These are phyloP conservation scores for Solanum tarijense DNA, from an alignment of 257 asterid genomes.

Conservation along the genomic window DNA sequence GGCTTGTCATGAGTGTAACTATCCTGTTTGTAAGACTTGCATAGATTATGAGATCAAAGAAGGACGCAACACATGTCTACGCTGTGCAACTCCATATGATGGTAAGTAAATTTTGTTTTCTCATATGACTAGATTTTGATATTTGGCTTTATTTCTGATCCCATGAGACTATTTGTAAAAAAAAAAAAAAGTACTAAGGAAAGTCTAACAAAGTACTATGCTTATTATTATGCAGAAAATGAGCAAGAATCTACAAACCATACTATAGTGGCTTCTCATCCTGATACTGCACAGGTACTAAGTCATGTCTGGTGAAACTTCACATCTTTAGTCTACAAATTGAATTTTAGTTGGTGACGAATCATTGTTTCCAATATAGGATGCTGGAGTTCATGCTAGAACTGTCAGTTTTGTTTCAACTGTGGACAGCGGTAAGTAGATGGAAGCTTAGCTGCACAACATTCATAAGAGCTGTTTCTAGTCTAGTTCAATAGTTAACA, in stretches of 20 bases:
- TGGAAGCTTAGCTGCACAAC: not conserved
- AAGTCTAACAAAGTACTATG: not conserved
- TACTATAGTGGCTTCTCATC: slow-evolving; percentile 21
- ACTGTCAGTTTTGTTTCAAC: slow-evolving; percentile 81
- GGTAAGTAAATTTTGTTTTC: slow-evolving; percentile 22
- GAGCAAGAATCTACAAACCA: slow-evolving; percentile 32
- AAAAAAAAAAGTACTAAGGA: not conserved
- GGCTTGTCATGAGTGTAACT: slow-evolving; percentile 70
- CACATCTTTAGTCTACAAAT: not conserved
- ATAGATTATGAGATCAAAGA: slow-evolving; percentile 63
- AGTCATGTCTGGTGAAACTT: not conserved
- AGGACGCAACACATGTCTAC: slow-evolving; percentile 54
- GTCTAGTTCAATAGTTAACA: not conserved
- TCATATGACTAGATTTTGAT: not conserved
- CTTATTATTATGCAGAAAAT: slow-evolving; percentile 1
- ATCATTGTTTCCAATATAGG: slow-evolving; percentile 30
- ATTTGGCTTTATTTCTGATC: not conserved
- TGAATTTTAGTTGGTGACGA: not conserved
- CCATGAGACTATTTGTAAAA: not conserved
- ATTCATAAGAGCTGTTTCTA: not conserved
- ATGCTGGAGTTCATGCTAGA: slow-evolving; percentile 83
- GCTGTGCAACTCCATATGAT: slow-evolving; percentile 51
- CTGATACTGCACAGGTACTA: slow-evolving; percentile 31
- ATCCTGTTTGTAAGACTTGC: slow-evolving; percentile 65
- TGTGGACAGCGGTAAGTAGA: slow-evolving; percentile 76